Base-by-base conservation (phyloP, 2,329 filamentous ascomycete genomes). In the Tothia fuscella region DNA sequence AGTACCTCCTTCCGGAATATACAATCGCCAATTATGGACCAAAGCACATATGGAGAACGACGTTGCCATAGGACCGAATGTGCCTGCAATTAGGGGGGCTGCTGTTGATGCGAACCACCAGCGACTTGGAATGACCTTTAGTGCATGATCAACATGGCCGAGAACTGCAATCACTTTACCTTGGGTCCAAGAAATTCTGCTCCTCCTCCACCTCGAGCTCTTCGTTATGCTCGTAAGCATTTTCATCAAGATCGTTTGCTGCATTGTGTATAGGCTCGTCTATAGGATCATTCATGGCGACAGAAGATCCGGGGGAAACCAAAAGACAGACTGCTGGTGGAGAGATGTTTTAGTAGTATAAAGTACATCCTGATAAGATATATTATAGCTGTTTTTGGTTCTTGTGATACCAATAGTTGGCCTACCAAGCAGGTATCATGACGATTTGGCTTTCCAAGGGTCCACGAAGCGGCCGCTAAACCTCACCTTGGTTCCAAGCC, bases 91-190 rank as follows among this genome's bases (percentile, higher is more conserved):
- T 3, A 78, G 58, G 12, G 74, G 74, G 49, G 69, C 71, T 24
- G 66, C 71, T 6, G 74, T 77, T 16, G 68, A 73, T 3, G 72
- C 72, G 51, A 77, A 71, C 74, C 74, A 78, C 72, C 72, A 78
- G 42, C 66, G 63, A 51, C 65, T 67, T 33, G 40, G 50, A 6
- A 14, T 19, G 6, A 17, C 14, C 12, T 40, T 10, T 19, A 9
- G 26, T 41, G 28, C 9, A n/a, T 12, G 16, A 12, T 9, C 21
- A 13, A 35, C 12, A 10, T n/a, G n/a, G n/a, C n/a, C n/a, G n/a
- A n/a, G n/a, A n/a, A n/a, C n/a, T n/a, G n/a, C n/a, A n/a, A n/a
- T n/a, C n/a, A n/a, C 6, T 50, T 26, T 48, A 64, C 61, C 61
- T 64, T 35, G 65, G 68, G 42, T 66, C 61, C 6, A 64, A 51